Evolutionary conservation across 257 asterid species (phyloP), one percentile per base, ranked within the genome.

Genomic region (Salvia rosmarinus): DNA sequence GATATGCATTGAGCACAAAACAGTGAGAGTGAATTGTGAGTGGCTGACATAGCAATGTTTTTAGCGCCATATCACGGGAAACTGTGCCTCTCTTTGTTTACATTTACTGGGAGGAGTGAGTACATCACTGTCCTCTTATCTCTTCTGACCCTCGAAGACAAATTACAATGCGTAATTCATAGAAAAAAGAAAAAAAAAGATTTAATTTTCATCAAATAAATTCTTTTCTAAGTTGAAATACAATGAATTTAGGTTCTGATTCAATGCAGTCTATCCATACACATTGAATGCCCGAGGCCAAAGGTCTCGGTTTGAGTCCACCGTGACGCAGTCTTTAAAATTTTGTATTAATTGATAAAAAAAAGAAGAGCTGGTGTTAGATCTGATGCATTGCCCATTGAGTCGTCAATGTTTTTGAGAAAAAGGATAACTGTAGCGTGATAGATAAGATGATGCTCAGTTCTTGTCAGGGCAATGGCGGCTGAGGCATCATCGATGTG

Each of bases 31-130:
- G 16, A 21, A 21, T 0, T 64, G 69, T 71, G 66, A 73, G 20
- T 52, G 73, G 69, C 8, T 21, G 42, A 30, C 3, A 5, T 39
- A 37, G 67, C 81, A 42, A 77, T 13, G 82, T 66, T 77, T 72
- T 77, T 16, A 58, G 78, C 35, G 71, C 78, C 4, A 42, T 40
- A 30, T 77, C 78, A 77, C 75, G 78, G 44, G 63, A 39, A n/a
- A n/a, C n/a, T n/a, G n/a, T n/a, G n/a, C n/a, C 23, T 16, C 9
- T 3, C 30, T 14, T 39, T 30, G 2, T 55, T 74, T 16, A 13
- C 50, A 49, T 46, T 34, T 39, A 23, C 42, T 55, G 39, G 56
- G 44, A n/a, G 64, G 66, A 7, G 30, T 25, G 30, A 25, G 2
- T 25, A n/a, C 30, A 25, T 25, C 49, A 57, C 12, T 5, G 40